These are phyloP conservation scores for Salix viminalis DNA, from an alignment of 345 rosid species.

Conservation along the genomic window DNA sequence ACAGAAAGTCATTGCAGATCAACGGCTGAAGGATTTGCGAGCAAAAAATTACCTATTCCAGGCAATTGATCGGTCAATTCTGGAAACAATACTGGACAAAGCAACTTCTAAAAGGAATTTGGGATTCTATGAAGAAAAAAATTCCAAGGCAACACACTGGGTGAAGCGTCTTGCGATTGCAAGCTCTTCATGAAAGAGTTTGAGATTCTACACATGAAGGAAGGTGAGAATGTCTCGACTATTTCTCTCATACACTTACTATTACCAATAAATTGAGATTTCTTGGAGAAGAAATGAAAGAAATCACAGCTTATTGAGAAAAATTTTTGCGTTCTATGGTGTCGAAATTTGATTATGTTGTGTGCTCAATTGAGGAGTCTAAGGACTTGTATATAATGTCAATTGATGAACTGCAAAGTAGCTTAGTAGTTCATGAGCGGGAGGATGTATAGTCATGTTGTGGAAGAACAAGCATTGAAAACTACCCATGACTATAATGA, in stretches of 20 bases:
- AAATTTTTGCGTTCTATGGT: not conserved
- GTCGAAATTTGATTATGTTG: not conserved
- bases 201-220: conserved; percentile 1
- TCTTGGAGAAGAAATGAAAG: conserved; percentile 1
- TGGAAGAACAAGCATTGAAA: not conserved
- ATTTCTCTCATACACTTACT: too few relatives aligned
- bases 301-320: conserved; percentile 10
- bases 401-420: not conserved
- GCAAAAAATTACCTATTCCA: conserved; percentile 14
- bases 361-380: not conserved
- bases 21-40: not conserved
- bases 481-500: too few relatives aligned
- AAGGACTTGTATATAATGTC: not conserved
- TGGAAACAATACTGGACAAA: conserved; percentile 9
- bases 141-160: not conserved
- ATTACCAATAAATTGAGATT: not conserved
- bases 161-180: not conserved
- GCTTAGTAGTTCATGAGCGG: not conserved
- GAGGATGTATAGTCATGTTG: not conserved
- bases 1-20: too few relatives aligned
- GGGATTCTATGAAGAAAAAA: conserved; percentile 11
- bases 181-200: not conserved
- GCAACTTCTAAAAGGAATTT: not conserved
- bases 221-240: not conserved
- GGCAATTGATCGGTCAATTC: conserved; percentile 5